Base-by-base conservation (phyloP, 2,329 filamentous ascomycete species). In the Coleophoma eucalyptorum region DNA sequence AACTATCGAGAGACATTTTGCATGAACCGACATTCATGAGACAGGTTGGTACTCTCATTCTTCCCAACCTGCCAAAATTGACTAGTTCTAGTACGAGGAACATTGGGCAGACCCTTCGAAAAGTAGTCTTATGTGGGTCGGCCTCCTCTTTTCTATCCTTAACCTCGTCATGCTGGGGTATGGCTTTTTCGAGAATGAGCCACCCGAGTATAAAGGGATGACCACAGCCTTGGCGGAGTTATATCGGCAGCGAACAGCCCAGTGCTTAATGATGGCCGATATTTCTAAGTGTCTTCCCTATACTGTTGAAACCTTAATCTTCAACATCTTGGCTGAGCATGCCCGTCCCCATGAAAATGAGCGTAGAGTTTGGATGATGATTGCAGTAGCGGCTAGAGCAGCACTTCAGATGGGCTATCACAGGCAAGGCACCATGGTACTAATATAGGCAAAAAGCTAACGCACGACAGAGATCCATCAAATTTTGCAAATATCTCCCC, bases 1-100 rank as follows among this genome's bases (percentile, higher is more conserved):
- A 26, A 51, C 13, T 40, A 21, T 18, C 52, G 13, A 79, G 81
- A 67, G 85, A 82, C 65, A 82, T 93, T 56, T 79, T 94, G 43
- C 89, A 94, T 62, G 83, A 84, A 0, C 90, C 90, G 12, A 90
- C 89, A 0, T 97, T 97, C 61, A 84, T 92, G 64, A 80, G 84
- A 61, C 80, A 88, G 67, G 73, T 88, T 8, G 31, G 37, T 19
- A 20, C 16, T 5, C 26, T n/a, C 3, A 8, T 12, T n/a, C 15
- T 15, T 38, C 13, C 13, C 5, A 15, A 21, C 10, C 18, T 20
- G 20, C 12, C 7, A 43, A 43, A 8, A 11, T 5, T 26, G 18
- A 20, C 10, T 43, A 11, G 5, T 11, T 2, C 16, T 21, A 43
- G 41, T 43, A 43, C 21, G 41, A 16, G 15, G 19, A 41, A 41